Evolutionary conservation across 2,329 filamentous ascomycete genomes (phyloP).

Genomic region (Neocucurbitaria cava): DNA sequence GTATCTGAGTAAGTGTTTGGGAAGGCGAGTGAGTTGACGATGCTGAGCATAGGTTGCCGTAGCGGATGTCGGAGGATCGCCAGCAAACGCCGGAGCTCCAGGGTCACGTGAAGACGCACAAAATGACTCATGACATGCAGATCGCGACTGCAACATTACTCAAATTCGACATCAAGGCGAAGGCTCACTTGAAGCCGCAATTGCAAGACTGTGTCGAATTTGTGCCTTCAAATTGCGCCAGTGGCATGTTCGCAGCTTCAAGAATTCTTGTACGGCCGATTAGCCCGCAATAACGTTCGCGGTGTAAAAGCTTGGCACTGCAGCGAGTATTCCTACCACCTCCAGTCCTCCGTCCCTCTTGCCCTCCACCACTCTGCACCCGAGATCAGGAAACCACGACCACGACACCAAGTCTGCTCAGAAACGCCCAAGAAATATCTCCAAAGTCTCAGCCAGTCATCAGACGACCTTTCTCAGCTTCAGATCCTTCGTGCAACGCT

Average conservation of each 20-base stretch:
- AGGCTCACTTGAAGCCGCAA: neutral
- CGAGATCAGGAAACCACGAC: constrained; percentile 20
- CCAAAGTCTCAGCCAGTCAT: constrained; percentile 1
- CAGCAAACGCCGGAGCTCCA: constrained; percentile 15
- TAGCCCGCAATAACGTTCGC: neutral
- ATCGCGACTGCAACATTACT: neutral
- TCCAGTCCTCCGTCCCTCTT: constrained; percentile 13
- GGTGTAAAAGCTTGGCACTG: constrained; percentile 7
- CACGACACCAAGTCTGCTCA: constrained; percentile 11
- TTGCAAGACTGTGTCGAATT: neutral
- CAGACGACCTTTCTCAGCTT: neutral
- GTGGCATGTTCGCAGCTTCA: neutral
- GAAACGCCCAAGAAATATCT: constrained; percentile 3
- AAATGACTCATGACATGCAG: neutral
- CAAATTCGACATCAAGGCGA: neutral
- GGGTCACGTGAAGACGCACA: constrained; percentile 6
- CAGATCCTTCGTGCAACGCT: neutral
- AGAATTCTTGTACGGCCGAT: neutral
- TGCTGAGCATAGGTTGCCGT: constrained; percentile 29
- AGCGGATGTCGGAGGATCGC: constrained; percentile 27
- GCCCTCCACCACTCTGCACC: constrained; percentile 21
- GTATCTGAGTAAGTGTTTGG: constrained; percentile 6
- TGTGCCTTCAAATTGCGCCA: neutral
- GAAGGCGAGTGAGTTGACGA: constrained; percentile 22
- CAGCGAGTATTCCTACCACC: constrained; percentile 1